phyloP scores from a whole-genome alignment of 202 grass and related monocot species.

The Panicum virgatum region DNA sequence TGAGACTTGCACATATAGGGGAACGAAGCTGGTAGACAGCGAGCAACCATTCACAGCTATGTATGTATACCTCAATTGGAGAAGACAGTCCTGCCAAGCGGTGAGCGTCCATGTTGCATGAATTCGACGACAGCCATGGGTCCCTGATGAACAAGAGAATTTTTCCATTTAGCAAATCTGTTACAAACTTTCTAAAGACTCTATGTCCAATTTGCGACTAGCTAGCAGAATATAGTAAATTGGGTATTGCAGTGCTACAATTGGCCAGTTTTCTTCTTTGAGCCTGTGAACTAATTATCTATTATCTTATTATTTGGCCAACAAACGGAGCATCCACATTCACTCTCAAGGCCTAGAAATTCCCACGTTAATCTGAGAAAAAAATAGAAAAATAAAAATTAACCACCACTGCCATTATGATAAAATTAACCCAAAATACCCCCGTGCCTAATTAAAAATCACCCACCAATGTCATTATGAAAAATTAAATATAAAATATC shows the following conservation, averaged over 20 bases:
- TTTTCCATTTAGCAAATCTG: conserved; percentile 23
- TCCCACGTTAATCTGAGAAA: too few species aligned
- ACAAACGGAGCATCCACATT: too few species aligned
- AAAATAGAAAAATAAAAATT: too few species aligned
- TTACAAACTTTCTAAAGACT: conserved; percentile 28
- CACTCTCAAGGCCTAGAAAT: too few species aligned
- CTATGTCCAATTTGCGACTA: background rate
- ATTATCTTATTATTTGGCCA: too few species aligned
- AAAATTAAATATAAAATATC: too few species aligned
- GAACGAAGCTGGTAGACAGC: background rate
- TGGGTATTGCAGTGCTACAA: conserved; percentile 8
- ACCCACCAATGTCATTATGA: too few species aligned
- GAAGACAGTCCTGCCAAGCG: conserved; percentile 59
- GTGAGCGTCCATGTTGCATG: conserved; percentile 76
- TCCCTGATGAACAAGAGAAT: conserved; percentile 63
- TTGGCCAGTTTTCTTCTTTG: background rate
- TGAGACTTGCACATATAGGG: background rate
- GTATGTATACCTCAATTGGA: conserved; percentile 58
- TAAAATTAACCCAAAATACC: too few species aligned
- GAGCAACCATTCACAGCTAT: background rate
- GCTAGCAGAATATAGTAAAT: conserved; percentile 26
- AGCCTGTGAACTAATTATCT: background rate
- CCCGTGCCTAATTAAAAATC: too few species aligned
- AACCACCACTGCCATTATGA: too few species aligned
- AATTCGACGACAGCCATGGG: conserved; percentile 72